Evolutionary conservation across 2,329 filamentous ascomycete species (phyloP).

Genomic region (Thermothelomyces thermophilus): DNA sequence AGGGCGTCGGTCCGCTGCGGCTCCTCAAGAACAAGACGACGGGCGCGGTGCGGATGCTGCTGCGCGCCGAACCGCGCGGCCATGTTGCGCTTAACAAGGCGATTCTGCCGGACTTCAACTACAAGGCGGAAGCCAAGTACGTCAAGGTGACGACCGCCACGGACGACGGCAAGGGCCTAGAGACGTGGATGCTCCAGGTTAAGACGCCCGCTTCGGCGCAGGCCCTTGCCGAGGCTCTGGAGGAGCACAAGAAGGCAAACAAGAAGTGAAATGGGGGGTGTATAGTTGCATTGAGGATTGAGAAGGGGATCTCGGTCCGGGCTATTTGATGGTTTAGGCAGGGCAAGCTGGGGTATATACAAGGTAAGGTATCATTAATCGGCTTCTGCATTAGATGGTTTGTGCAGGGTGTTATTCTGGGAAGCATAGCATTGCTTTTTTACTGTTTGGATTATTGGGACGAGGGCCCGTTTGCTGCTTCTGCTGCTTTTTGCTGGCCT

Average conservation of each 20-base stretch:
- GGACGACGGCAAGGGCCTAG: slow-evolving; percentile 52
- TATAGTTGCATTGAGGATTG: neutral
- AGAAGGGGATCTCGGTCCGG: too few species aligned
- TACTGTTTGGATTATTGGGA: slow-evolving; percentile 9
- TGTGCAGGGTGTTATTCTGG: slow-evolving; percentile 13
- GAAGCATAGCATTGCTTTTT: slow-evolving; percentile 16
- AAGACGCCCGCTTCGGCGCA: slow-evolving; percentile 56
- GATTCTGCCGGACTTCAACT: slow-evolving; percentile 54
- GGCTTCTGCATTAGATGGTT: slow-evolving; percentile 22
- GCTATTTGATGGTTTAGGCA: too few species aligned
- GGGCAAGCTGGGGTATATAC: slow-evolving; percentile 18
- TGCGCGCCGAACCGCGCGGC: slow-evolving; percentile 70
- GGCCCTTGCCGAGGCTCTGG: slow-evolving; percentile 44
- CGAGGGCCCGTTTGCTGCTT: neutral
- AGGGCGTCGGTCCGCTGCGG: slow-evolving; percentile 65
- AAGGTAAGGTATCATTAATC: slow-evolving; percentile 17
- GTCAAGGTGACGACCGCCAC: slow-evolving; percentile 53
- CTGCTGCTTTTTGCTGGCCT: too few species aligned
- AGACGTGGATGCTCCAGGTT: slow-evolving; percentile 66
- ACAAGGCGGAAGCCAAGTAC: slow-evolving; percentile 55
- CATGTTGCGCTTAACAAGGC: slow-evolving; percentile 66
- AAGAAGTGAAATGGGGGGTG: slow-evolving; percentile 36
- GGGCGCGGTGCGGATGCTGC: slow-evolving; percentile 58
- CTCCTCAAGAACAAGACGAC: slow-evolving; percentile 68
- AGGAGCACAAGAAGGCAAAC: slow-evolving; percentile 50